phyloP scores from a whole-genome alignment of 345 rosid species.

The Eucalyptus pumila region DNA sequence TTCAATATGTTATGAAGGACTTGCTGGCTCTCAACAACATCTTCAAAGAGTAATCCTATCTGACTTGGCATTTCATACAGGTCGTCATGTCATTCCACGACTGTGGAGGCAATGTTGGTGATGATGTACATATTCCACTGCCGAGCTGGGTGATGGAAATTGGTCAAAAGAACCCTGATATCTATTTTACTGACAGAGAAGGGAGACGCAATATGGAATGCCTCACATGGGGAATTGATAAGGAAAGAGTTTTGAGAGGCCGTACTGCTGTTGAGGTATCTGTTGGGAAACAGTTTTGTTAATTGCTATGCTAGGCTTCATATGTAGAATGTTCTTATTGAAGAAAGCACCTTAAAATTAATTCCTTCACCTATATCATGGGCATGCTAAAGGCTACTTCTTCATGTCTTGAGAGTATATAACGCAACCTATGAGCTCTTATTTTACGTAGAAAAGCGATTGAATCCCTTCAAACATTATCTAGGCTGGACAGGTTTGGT shows the following conservation, averaged over 20 bases:
- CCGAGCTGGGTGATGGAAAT: constrained; percentile 81
- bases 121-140: constrained; percentile 77
- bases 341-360: background rate
- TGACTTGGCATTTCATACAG: constrained; percentile 17
- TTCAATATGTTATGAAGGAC: background rate
- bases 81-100: constrained; percentile 96
- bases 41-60: background rate
- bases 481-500: background rate
- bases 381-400: background rate
- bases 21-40: background rate
- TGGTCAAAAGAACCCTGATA: constrained; percentile 72
- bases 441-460: background rate
- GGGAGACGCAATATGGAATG: constrained; percentile 78
- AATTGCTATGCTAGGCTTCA: background rate
- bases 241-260: constrained; percentile 80
- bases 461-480: background rate
- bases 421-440: background rate
- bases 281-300: background rate
- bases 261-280: constrained; percentile 92
- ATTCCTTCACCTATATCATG: background rate
- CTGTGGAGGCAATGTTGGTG: constrained; percentile 97
- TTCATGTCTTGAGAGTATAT: background rate
- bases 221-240: constrained; percentile 95
- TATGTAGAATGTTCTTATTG: background rate
- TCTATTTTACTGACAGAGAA: constrained; percentile 77